Evolutionary conservation across 2,329 filamentous ascomycete species (phyloP).

Genomic region (Phaeosphaeria sp.): DNA sequence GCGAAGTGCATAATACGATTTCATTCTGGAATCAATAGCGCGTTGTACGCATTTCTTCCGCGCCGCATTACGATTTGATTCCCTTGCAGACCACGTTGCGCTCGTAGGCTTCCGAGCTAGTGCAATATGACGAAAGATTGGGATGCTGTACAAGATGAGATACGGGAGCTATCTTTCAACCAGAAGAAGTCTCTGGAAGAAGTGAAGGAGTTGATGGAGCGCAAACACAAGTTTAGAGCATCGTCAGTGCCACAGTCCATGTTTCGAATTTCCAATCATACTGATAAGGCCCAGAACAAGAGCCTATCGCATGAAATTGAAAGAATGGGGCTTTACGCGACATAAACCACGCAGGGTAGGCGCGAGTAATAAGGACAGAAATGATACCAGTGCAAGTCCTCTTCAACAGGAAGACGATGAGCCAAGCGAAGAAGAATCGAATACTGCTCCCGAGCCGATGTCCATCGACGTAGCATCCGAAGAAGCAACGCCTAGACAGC

Average conservation of each 20-base stretch:
- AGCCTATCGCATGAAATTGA: conserved; percentile 47
- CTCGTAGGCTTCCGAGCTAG: background rate
- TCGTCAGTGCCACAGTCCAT: conserved; percentile 18
- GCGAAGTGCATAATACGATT: background rate
- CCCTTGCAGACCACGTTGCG: too few species aligned
- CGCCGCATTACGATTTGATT: too few species aligned
- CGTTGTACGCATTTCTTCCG: too few species aligned
- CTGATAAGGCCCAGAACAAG: conserved; percentile 20
- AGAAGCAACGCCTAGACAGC: conserved; percentile 1
- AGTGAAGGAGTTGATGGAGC: conserved; percentile 44
- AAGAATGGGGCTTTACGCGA: conserved; percentile 44
- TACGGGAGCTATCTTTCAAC: conserved; percentile 41
- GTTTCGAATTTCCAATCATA: background rate
- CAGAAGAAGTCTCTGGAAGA: conserved; percentile 44
- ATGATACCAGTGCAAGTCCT: background rate
- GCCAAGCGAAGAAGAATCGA: conserved; percentile 8
- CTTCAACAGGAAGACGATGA: conserved; percentile 7
- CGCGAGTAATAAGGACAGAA: conserved; percentile 5
- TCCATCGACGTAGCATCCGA: background rate
- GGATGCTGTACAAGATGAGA: conserved; percentile 36
- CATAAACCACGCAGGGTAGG: conserved; percentile 19
- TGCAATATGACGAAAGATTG: conserved; percentile 41
- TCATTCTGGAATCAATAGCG: too few species aligned
- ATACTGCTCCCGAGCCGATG: conserved; percentile 7
- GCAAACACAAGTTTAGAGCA: conserved; percentile 36